Evolutionary conservation across 345 rosid species (phyloP), one percentile per base, ranked within the genome.

Genomic region (Corymbia maculata): DNA sequence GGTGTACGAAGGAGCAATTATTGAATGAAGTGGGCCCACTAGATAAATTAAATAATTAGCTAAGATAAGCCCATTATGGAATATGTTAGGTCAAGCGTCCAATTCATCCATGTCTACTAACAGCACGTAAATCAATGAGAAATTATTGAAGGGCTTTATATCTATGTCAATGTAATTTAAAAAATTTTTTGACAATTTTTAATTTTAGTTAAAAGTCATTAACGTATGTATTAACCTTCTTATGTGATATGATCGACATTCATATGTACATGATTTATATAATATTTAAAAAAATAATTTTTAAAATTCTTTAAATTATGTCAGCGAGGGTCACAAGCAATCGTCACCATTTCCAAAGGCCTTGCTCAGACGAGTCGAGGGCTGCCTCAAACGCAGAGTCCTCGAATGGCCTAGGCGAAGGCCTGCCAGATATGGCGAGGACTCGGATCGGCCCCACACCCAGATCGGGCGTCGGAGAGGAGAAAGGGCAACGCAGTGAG

Each of bases 161-260:
- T 36, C 42, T 5, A 26, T 13, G 26, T 61, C 0, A 12, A 61
- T 61, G 10, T 9, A 28, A 2, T 6, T 0, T 13, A 11, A 28
- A 11, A 28, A 61, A 5, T 28, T 3, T 59, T 28, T 61, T 26
- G 12, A 6, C 0, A 61, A 5, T 26, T 26, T 61, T 13, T 11
- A 61, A 61, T 61, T 61, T 61, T 61, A 6, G 26, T 2, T 9
- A 10, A 10, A 61, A 0, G 4, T 61, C 8, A 6, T 11, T 11
- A 5, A 36, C 2, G 42, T 36, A 36, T 2, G 4, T 36, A 36
- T 36, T 36, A 36, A 36, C 42, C 42, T 36, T 36, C 42, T 36
- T 36, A 36, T 1, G 8, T 1, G 3, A 12, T 2, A 11, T 0
- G 2, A 26, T 26, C 8, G 0, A 0, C 0, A 3, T 6, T 11